Conservation (phyloP, 202 grass and related monocot genomes). For the Setaria viridis region DNA sequence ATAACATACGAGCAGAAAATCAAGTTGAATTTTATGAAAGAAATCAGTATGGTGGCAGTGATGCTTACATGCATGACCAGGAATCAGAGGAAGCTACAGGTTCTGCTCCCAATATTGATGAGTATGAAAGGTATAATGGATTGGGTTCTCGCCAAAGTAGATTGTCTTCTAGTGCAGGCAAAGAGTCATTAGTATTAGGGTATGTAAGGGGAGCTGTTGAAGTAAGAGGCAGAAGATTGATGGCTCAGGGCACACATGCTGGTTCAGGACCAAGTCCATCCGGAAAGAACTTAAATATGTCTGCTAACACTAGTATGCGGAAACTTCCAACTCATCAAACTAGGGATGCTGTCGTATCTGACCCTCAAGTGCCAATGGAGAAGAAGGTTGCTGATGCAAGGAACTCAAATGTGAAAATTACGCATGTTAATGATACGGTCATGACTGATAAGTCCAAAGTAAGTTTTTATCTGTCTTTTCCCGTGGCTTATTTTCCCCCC, state of each 20-base stretch:
- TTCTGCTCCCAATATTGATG: constrained; percentile 55
- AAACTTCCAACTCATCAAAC: constrained; percentile 54
- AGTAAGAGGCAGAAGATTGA: constrained; percentile 58
- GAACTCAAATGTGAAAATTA: constrained; percentile 44
- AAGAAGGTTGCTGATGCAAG: constrained; percentile 46
- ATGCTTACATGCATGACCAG: constrained; percentile 51
- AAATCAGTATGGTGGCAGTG: constrained; percentile 43
- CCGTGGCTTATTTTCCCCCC: background rate
- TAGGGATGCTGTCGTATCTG: constrained; percentile 34
- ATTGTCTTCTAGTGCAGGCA: constrained; percentile 44
- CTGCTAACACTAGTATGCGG: constrained; percentile 60
- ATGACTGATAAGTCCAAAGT: constrained; percentile 62
- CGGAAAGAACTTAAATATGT: constrained; percentile 63
- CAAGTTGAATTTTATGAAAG: constrained; percentile 45
- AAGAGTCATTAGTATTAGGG: constrained; percentile 49
- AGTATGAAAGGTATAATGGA: constrained; percentile 49
- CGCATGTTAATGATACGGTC: constrained; percentile 44
- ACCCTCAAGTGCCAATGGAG: constrained; percentile 41
- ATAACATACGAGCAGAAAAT: constrained; percentile 26
- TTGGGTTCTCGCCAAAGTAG: constrained; percentile 44
- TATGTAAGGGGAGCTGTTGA: constrained; percentile 59
- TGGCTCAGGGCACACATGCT: constrained; percentile 48
- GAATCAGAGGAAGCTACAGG: constrained; percentile 44
- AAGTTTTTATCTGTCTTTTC: constrained; percentile 46
- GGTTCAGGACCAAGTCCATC: constrained; percentile 58